A percentile compares a stretch with the other conserved stretches of the same genome.
phyloP scores from a whole-genome alignment of 345 rosid species.

The Streptanthus diversifolius region DNA sequence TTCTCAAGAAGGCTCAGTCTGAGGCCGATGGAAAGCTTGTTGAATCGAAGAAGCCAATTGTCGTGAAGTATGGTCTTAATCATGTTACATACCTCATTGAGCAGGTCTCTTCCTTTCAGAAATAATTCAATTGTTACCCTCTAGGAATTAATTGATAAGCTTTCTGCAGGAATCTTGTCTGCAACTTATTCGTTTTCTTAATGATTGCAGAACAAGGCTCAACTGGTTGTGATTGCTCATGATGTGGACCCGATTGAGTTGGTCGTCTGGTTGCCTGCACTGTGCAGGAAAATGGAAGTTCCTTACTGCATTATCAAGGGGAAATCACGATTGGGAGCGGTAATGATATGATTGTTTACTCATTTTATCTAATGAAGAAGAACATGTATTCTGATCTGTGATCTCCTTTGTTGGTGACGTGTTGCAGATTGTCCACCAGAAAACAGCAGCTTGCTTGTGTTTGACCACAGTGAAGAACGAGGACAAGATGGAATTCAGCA shows the following conservation, averaged over 20 bases:
- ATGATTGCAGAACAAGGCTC: slow-evolving; percentile 52
- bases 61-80: slow-evolving; percentile 60
- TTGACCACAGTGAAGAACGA: slow-evolving; percentile 72
- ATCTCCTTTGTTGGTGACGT: background rate
- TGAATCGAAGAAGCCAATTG: slow-evolving; percentile 56
- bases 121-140: background rate
- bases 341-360: slow-evolving; percentile 8
- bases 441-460: slow-evolving; percentile 71
- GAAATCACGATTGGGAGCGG: slow-evolving; percentile 67
- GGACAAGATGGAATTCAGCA: slow-evolving; percentile 74
- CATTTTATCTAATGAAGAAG: background rate
- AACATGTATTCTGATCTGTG: background rate
- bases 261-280: slow-evolving; percentile 72
- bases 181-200: background rate
- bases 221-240: slow-evolving; percentile 69
- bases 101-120: slow-evolving; percentile 38
- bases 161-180: background rate
- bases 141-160: background rate
- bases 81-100: slow-evolving; percentile 60
- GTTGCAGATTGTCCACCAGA: slow-evolving; percentile 65
- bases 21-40: slow-evolving; percentile 51
- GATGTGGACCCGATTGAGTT: slow-evolving; percentile 80
- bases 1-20: slow-evolving; percentile 53
- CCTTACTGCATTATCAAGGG: slow-evolving; percentile 49
- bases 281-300: slow-evolving; percentile 77